Evolutionary conservation across 768 basidiomycete genomes (phyloP), one percentile per base, ranked within the genome.

Genomic region (Lenzites betulinus): DNA sequence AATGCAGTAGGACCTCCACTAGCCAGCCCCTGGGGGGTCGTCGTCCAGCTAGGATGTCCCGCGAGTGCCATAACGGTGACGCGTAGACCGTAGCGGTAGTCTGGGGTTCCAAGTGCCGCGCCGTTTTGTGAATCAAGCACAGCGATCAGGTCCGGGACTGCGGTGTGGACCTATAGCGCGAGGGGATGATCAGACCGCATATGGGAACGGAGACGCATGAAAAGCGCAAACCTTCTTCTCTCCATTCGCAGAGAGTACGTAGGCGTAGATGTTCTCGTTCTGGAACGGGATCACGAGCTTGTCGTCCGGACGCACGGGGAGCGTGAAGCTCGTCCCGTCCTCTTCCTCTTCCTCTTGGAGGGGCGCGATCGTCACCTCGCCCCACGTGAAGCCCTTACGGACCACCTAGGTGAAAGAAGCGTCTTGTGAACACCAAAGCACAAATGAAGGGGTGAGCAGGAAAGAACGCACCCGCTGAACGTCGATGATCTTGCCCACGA

Each of bases 91-190:
- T 87, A 87, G 54, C 69, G 46, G 68, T 86, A 85, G 51, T 88
- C 81, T 23, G 79, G 87, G 1, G 86, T 86, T 13, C 87, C 86
- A 6, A 89, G 73, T 28, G 85, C 82, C 2, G 79, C 75, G 0
- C 87, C 87, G 58, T 75, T 84, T 63, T 85, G 84, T 23, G 83
- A 80, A 63, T 89, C 87, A 11, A 88, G 71, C 12, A 88, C 81
- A 0, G 81, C 76, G 54, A 89, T 86, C 25, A 89, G 76, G 69
- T 89, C 87, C 3, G 87, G 88, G 12, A 89, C 87, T 33, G 79
- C 77, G 35, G 79, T 82, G 1, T 82, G 71, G 38, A 84, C 73
- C 79, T 82, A 36, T 7, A 36, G 35, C 35, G 35, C 35, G 35
- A 36, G 35, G 35, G 35, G 35, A 7, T 13, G 13, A 13, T 36